phyloP scores from a whole-genome alignment of 805 yeast genomes.

The Clavispora asparagi region DNA sequence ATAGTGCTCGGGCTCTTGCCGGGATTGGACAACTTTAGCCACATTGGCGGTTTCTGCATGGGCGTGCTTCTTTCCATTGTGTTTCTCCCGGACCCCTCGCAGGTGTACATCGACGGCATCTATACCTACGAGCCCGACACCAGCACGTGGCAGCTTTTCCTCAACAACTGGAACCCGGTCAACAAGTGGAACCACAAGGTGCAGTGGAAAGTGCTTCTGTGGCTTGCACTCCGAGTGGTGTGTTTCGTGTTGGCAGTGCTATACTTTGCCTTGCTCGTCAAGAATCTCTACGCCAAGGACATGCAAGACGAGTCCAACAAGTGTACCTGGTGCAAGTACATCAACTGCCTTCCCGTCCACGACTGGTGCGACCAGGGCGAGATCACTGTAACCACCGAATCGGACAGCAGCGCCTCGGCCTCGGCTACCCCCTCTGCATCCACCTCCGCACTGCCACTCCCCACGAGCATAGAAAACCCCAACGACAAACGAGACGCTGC shows the following conservation, averaged over 20 bases:
- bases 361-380: constrained; percentile 61
- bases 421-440: constrained; percentile 2
- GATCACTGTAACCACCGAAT: constrained; percentile 19
- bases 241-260: constrained; percentile 42
- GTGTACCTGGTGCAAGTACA: constrained; percentile 71
- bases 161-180: constrained; percentile 37
- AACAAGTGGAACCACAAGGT: constrained; percentile 30
- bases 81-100: constrained; percentile 53
- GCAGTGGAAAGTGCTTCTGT: constrained; percentile 37
- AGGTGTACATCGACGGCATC: constrained; percentile 35
- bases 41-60: constrained; percentile 68
- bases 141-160: constrained; percentile 26
- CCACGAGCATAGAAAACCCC: constrained; percentile 2
- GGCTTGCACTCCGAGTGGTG: constrained; percentile 48
- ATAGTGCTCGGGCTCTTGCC: constrained; percentile 65
- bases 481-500: neutral
- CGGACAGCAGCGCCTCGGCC: constrained; percentile 4
- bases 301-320: constrained; percentile 37
- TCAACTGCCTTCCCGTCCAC: constrained; percentile 64
- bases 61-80: constrained; percentile 50
- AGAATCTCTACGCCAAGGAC: constrained; percentile 38
- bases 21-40: constrained; percentile 70
- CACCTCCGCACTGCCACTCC: neutral
- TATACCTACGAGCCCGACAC: constrained; percentile 29
- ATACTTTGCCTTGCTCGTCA: constrained; percentile 45